These are phyloP conservation scores for Lachancea meyersii DNA, from an alignment of 805 yeast genomes.

Conservation along the genomic window DNA sequence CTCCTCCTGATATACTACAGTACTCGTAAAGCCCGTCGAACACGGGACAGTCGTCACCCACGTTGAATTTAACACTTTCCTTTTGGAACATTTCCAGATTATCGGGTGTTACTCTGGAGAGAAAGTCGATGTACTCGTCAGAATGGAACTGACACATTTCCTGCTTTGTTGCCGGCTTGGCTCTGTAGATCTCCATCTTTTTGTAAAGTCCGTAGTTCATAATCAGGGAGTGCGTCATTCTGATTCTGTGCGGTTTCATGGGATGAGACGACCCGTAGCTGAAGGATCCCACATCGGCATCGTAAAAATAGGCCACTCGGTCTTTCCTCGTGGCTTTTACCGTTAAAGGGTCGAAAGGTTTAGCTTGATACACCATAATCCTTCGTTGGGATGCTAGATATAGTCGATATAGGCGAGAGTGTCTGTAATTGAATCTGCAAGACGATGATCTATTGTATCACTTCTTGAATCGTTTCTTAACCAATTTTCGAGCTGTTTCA, in stretches of 20 bases:
- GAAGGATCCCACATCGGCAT: slow-evolving; percentile 93
- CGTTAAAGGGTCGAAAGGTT: slow-evolving; percentile 58
- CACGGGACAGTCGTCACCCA: slow-evolving; percentile 92
- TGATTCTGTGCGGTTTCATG: slow-evolving; percentile 91
- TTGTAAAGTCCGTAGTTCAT: slow-evolving; percentile 79
- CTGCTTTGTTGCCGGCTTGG: slow-evolving; percentile 73
- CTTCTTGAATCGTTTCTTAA: too few relatives aligned
- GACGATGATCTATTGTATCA: too few relatives aligned
- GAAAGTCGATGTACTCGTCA: slow-evolving; percentile 75
- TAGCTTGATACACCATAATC: slow-evolving; percentile 44
- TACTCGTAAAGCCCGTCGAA: slow-evolving; percentile 94
- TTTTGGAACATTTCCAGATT: slow-evolving; percentile 50
- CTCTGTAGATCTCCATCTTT: slow-evolving; percentile 82
- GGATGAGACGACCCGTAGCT: slow-evolving; percentile 99
- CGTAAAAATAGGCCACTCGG: slow-evolving; percentile 74
- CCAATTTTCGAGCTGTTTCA: too few relatives aligned
- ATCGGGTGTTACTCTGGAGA: slow-evolving; percentile 72
- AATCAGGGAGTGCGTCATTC: slow-evolving; percentile 90
- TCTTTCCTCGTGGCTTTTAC: slow-evolving; percentile 46
- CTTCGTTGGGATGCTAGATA: too few relatives aligned
- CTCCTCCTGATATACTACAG: slow-evolving; percentile 85
- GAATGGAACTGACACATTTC: slow-evolving; percentile 81
- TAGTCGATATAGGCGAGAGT: too few relatives aligned
- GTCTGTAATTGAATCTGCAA: too few relatives aligned
- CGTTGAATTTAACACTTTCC: slow-evolving; percentile 58